Base-by-base conservation (phyloP, 1,284 basidiomycete species). In the Tylopilus sp. region DNA sequence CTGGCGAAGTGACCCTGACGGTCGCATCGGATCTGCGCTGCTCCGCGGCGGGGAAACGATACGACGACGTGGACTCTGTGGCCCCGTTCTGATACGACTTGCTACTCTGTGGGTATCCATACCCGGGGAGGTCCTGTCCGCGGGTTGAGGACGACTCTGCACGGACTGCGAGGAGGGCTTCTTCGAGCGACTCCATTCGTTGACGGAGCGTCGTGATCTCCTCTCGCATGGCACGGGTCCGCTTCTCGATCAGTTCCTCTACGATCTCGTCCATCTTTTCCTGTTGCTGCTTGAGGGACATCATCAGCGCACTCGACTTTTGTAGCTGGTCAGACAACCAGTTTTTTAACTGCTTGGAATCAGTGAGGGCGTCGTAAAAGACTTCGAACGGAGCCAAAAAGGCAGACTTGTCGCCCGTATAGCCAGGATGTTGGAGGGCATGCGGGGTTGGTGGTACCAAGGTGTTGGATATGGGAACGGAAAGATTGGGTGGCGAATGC, bases 341-440 rank as follows among this genome's bases (percentile, higher is more conserved):
- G 35, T 64, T 61, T 68, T 87, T 87, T 49, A 89, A 76, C 60
- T 86, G 80, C 60, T 78, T 82, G 36, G 84, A 81, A 61, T 89
- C 86, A 51, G 82, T 79, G 31, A 92, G 74, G 2, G 86, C 82
- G 52, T 88, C 84, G 59, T 89, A 90, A 66, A 91, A 89, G 50
- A 75, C 64, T 60, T 86, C 86, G 55, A 91, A 92, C 2, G 85
- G 86, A 0, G 83, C 78, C 43, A 90, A 69, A 64, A 92, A 90
- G 16, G 84, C 81, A 0, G 78, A 72, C 60, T 84, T 86, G 57
- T 85, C 82, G n/a, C 74, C 76, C 15, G 75, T 62, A 58, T 79
- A 82, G 4, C 75, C 74, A 2, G 81, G 75, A 40, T 76, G 77
- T 23, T 82, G 81, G 13, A 86, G 71, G 5, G 75, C 70, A 10